phyloP scores from a whole-genome alignment of 306 rosid genomes.

The Cucurbita ficifolia region DNA sequence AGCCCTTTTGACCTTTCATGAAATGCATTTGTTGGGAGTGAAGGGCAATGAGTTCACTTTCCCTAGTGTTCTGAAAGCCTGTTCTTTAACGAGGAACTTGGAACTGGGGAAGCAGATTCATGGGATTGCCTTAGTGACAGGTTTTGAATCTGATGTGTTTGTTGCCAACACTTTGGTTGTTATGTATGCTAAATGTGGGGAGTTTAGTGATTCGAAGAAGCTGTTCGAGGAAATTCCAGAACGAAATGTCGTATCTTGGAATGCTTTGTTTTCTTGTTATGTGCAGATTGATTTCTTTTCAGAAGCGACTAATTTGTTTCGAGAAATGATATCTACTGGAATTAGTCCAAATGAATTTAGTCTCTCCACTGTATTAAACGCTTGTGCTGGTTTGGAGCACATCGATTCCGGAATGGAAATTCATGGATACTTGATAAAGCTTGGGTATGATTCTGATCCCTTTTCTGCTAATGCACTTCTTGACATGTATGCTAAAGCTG shows the following conservation, averaged over 20 bases:
- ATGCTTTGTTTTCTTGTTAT: slow-evolving; percentile 63
- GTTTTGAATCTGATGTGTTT: slow-evolving; percentile 63
- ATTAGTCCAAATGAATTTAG: slow-evolving; percentile 64
- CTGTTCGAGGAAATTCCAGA: slow-evolving; percentile 37
- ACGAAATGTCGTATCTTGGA: slow-evolving; percentile 62
- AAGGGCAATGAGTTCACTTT: slow-evolving; percentile 63
- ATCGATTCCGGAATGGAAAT: slow-evolving; percentile 34
- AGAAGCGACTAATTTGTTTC: slow-evolving; percentile 48
- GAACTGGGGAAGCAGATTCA: slow-evolving; percentile 49
- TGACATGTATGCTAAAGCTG: slow-evolving; percentile 72
- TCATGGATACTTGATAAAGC: slow-evolving; percentile 47
- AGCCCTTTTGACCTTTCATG: slow-evolving; percentile 42
- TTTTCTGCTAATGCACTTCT: slow-evolving; percentile 72
- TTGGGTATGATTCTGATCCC: slow-evolving; percentile 50
- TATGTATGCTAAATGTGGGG: slow-evolving; percentile 65
- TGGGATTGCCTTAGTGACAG: slow-evolving; percentile 37
- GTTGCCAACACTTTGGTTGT: slow-evolving; percentile 74
- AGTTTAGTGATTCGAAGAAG: slow-evolving; percentile 46
- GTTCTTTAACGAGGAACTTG: slow-evolving; percentile 43
- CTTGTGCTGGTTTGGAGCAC: slow-evolving; percentile 43
- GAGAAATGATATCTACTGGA: slow-evolving; percentile 49
- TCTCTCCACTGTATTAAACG: slow-evolving; percentile 58
- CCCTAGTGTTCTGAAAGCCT: slow-evolving; percentile 64
- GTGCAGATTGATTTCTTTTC: slow-evolving; percentile 33
- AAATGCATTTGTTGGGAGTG: slow-evolving; percentile 39